Base-by-base conservation (phyloP, 768 basidiomycete genomes). In the Rhodotorula diobovata region DNA sequence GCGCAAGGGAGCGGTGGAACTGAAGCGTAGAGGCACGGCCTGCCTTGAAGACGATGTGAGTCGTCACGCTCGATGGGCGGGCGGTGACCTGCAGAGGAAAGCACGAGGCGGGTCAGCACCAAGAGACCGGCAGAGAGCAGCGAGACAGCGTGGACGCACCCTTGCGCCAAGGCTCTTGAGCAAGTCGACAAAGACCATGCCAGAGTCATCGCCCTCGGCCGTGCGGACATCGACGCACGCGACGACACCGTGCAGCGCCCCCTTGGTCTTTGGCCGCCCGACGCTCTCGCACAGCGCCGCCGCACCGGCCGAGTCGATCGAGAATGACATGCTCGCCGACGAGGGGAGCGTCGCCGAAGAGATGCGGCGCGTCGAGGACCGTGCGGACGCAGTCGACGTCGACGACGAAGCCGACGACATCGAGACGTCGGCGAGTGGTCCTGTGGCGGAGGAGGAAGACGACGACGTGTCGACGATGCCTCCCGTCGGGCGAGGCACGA, bases 31-130 rank as follows among this genome's bases (percentile, higher is more conserved):
- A 87, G 78, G 86, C 84, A 32, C 86, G 79, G 1, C 91, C 91
- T 68, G 90, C 88, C 83, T 93, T 94, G 80, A 85, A 93, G 14
- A 94, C 86, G 68, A 94, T 86, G 79, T 92, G 91, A 11, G 90
- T 92, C 74, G 91, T 68, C 2, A 64, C 58, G 18, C 68, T 60
- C 14, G 74, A 74, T 88, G 30, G 85, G 85, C 77, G 87, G 86
- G 39, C 88, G 86, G 30, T 89, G 85, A 64, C 89, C 85, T 62
- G 83, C 82, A 25, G 25, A 6, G 25, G 11, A 28, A 25, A 2
- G 11, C 11, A 11, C 11, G 23, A 8, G 1, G n/a, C n/a, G n/a
- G n/a, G 25, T 50, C 48, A 50, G 48, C 25, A 46, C 5, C 11
- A 46, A 5, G 15, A 80, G 56, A 89, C 85, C 87, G 89, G 69